These are phyloP conservation scores for Aspergillus sp. DNA, from an alignment of 2,329 filamentous ascomycete species.

Conservation along the genomic window DNA sequence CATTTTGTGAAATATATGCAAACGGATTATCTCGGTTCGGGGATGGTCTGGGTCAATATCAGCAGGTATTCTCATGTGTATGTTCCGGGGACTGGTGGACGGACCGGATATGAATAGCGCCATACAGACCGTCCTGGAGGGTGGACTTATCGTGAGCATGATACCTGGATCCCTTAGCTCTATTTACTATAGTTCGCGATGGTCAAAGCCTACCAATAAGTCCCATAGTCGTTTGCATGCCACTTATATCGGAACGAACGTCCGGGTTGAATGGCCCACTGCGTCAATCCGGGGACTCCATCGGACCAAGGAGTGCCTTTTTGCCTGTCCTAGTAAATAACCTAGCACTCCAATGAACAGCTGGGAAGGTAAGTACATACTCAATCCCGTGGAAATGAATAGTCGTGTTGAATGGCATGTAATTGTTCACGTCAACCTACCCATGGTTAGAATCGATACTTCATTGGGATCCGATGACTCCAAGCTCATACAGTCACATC, in stretches of 20 bases:
- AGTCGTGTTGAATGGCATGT: conserved; percentile 22
- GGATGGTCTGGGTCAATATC: conserved; percentile 31
- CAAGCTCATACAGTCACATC: conserved; percentile 17
- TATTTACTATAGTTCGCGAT: neutral
- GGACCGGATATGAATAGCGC: conserved; percentile 33
- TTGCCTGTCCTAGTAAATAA: neutral
- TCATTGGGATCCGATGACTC: too few species aligned
- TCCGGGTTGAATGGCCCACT: conserved; percentile 46
- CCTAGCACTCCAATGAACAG: neutral
- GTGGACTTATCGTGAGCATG: conserved; percentile 50
- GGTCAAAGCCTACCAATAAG: conserved; percentile 37
- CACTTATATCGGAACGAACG: conserved; percentile 46
- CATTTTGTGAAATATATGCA: conserved; percentile 39
- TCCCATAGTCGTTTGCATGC: conserved; percentile 47
- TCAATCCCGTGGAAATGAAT: conserved; percentile 37
- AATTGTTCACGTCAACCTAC: conserved; percentile 24
- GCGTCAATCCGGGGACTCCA: conserved; percentile 50
- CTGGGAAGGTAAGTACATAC: conserved; percentile 2
- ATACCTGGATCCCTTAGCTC: conserved; percentile 29
- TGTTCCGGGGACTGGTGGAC: neutral
- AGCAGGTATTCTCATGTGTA: conserved; percentile 15
- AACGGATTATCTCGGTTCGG: conserved; percentile 40
- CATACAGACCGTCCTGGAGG: conserved; percentile 52
- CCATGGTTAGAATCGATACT: neutral
- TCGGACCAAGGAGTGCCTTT: conserved; percentile 49